phyloP scores from a whole-genome alignment of 768 basidiomycete genomes.

The Mycena latifolia region DNA sequence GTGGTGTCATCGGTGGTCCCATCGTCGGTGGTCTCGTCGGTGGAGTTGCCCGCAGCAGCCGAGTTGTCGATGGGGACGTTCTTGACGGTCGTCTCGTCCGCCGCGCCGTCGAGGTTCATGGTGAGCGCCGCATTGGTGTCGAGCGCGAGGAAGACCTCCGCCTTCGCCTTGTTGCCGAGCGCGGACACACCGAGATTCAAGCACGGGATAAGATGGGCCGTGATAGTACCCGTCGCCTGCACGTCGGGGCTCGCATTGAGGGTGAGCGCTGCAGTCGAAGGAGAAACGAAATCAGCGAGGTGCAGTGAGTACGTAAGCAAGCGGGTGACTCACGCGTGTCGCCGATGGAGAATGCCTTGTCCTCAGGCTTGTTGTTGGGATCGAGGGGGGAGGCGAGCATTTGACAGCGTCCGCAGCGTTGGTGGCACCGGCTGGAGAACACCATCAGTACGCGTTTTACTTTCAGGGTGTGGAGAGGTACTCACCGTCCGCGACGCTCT shows the following conservation, averaged over 20 bases:
- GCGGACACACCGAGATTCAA: slow-evolving; percentile 44
- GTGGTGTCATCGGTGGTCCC: background rate
- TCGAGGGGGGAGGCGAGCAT: slow-evolving; percentile 25
- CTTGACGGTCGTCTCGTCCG: slow-evolving; percentile 7
- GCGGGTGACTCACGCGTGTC: slow-evolving; percentile 27
- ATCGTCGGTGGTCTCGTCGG: background rate
- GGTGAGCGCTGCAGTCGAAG: slow-evolving; percentile 35
- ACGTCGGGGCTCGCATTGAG: slow-evolving; percentile 43
- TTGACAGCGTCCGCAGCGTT: background rate
- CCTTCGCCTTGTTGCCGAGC: slow-evolving; percentile 34
- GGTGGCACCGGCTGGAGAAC: background rate
- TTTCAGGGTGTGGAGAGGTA: too few species aligned
- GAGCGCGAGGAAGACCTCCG: slow-evolving; percentile 36
- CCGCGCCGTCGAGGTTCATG: slow-evolving; percentile 37
- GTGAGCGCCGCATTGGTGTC: slow-evolving; percentile 40
- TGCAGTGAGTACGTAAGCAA: background rate
- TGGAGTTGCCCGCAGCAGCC: background rate
- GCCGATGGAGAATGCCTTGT: slow-evolving; percentile 25
- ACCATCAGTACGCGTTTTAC: too few species aligned
- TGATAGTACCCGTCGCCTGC: slow-evolving; percentile 40
- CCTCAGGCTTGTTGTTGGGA: background rate
- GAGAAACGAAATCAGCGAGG: background rate
- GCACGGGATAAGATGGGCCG: slow-evolving; percentile 48
- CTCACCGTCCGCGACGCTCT: too few species aligned
- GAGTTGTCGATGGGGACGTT: background rate